These are phyloP conservation scores for Aspergillus cejpii DNA, from an alignment of 2,329 filamentous ascomycete genomes.

Conservation along the genomic window DNA sequence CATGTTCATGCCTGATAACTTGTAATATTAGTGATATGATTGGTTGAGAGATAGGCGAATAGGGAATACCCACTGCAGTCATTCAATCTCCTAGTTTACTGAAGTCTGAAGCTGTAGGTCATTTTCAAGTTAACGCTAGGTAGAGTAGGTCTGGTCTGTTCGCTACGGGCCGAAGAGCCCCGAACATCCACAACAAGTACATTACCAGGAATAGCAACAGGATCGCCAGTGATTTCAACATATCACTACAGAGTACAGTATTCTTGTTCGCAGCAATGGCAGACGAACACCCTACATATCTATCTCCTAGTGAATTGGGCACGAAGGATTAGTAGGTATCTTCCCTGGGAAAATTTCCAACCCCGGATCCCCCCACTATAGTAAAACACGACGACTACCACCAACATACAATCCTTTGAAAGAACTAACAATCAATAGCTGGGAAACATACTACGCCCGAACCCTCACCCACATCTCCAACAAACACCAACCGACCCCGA, in stretches of 20 bases:
- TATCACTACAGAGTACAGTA: no score
- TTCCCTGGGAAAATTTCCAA: neutral
- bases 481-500: slow-evolving; percentile 15
- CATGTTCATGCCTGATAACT: slow-evolving; percentile 23
- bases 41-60: neutral
- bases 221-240: neutral
- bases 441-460: slow-evolving; percentile 50
- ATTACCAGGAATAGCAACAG: no score
- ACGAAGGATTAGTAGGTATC: slow-evolving; percentile 78
- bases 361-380: slow-evolving; percentile 5
- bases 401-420: slow-evolving; percentile 8
- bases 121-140: no score
- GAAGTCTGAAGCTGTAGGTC: no score
- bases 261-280: no score
- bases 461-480: slow-evolving; percentile 37
- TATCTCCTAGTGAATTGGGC: slow-evolving; percentile 73
- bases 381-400: neutral
- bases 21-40: slow-evolving; percentile 30
- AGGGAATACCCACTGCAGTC: neutral
- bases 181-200: neutral
- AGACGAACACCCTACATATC: slow-evolving; percentile 51
- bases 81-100: no score
- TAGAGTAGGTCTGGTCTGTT: no score
- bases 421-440: slow-evolving; percentile 48
- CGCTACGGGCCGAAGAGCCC: neutral